These are phyloP conservation scores for Trypanosoma mega DNA, from an alignment of 208 protist species.

Conservation along the genomic window DNA sequence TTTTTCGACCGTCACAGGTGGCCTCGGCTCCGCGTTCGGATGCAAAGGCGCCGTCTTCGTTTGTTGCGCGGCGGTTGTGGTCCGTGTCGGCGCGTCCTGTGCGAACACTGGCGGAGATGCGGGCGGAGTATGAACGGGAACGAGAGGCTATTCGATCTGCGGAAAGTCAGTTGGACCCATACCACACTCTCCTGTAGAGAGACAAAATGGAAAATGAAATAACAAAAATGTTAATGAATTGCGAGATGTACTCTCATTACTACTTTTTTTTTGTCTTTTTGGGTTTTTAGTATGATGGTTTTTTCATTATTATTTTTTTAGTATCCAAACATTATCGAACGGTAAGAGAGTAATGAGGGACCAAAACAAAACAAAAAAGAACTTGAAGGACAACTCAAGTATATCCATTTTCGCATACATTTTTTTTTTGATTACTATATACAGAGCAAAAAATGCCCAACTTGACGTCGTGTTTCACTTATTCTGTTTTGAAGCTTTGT, in stretches of 20 bases:
- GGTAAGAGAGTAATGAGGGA: too few relatives aligned
- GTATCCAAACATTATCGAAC: too few relatives aligned
- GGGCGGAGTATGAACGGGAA: slow-evolving; percentile 15
- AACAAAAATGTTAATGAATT: background rate
- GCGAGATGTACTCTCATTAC: background rate
- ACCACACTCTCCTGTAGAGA: slow-evolving; percentile 1
- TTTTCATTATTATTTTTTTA: too few relatives aligned
- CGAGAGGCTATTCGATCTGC: slow-evolving; percentile 9
- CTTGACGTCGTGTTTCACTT: too few relatives aligned
- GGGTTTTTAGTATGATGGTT: too few relatives aligned
- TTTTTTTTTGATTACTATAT: too few relatives aligned
- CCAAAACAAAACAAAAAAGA: too few relatives aligned
- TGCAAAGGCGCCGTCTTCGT: background rate
- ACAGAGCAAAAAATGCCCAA: too few relatives aligned
- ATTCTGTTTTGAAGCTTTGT: too few relatives aligned
- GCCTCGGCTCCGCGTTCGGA: background rate
- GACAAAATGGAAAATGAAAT: background rate
- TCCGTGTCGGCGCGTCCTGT: background rate
- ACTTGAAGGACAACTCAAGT: too few relatives aligned
- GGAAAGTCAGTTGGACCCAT: background rate
- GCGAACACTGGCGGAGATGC: slow-evolving; percentile 17
- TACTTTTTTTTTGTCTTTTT: slow-evolving; percentile 17
- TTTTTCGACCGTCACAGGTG: background rate
- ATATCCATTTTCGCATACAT: too few relatives aligned
- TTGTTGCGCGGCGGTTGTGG: background rate